Conservation (phyloP, 163 green algal genomes). For the Picocystis sp. region DNA sequence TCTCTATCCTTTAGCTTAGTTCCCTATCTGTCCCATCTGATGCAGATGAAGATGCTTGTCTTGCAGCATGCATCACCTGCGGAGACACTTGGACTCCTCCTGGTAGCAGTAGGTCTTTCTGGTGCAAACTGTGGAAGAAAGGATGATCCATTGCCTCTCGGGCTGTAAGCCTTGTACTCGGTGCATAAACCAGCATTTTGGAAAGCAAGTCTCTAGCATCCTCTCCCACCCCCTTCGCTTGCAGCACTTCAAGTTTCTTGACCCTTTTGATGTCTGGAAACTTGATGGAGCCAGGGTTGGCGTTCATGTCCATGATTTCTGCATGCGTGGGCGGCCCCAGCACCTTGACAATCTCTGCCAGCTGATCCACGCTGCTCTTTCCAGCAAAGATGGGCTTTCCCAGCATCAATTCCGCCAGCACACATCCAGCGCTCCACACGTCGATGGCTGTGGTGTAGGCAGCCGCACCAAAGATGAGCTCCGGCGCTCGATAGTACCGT, state of each 20-base stretch:
- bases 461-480: slow-evolving; percentile 96
- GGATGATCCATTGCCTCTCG: slow-evolving; percentile 4
- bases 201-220: slow-evolving; percentile 2
- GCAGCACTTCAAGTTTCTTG: neutral
- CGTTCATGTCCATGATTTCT: slow-evolving; percentile 98
- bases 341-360: slow-evolving; percentile 98
- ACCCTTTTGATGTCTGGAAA: slow-evolving; percentile 86
- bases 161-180: neutral
- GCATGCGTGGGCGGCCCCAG: slow-evolving; percentile 79
- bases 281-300: slow-evolving; percentile 99
- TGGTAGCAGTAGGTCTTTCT: neutral
- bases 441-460: slow-evolving; percentile 98
- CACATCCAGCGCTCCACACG: slow-evolving; percentile 91
- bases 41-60: too few species aligned
- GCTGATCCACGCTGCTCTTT: slow-evolving; percentile 82
- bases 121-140: slow-evolving; percentile 2
- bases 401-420: slow-evolving; percentile 93
- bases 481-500: slow-evolving; percentile 72
- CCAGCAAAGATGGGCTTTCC: slow-evolving; percentile 45
- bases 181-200: slow-evolving; percentile 6
- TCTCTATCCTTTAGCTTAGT: too few species aligned
- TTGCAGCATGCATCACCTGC: too few species aligned
- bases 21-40: too few species aligned
- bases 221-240: slow-evolving; percentile 1
- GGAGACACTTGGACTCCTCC: too few species aligned